Evolutionary conservation across 1,284 basidiomycete genomes (phyloP), one percentile per base, ranked within the genome.

Genomic region (Apiotrichum domesticum): DNA sequence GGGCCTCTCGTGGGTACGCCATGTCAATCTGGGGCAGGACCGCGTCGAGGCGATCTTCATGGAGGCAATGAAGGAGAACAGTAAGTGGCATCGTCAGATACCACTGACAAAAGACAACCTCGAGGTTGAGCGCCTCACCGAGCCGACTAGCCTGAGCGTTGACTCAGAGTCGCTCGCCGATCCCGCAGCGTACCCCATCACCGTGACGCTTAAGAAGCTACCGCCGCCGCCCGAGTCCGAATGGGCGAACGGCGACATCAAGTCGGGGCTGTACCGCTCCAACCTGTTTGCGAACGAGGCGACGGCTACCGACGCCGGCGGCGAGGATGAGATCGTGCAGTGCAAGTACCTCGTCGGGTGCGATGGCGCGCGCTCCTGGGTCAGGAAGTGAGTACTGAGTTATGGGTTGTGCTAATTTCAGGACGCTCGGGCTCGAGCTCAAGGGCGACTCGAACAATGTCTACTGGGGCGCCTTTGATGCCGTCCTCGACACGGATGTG

Each of bases 381-480:
- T 68, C 14, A 51, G 66, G 42, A 57, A 57, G 46, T 47, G 46
- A 47, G 46, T 47, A 5, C 10, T 3, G 7, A 37, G 21, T 39
- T 8, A 8, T 21, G 44, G 42, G 6, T 32, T 46, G 39, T 54
- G 35, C 42, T 43, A 8, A 59, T 58, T 45, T 7, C 46, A 47
- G 46, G 46, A 55, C 63, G 34, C 59, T 71, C 35, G 67, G 68
- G 39, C 63, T 75, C 39, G 60, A 70, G 37, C 68, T 74, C 43
- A 66, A 68, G 40, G 70, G 70, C 66, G 71, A 73, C 51, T 66
- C 68, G 3, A 69, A 71, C 52, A 71, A 74, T 51, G 69, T 69
- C 46, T 70, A 73, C 54, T 73, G 71, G 70, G 71, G 70, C 35
- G 68, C 68, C 0, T 64, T 73, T 13, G 71, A 73, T 56, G 68